These are phyloP conservation scores for Moesziomyces globuligerus DNA, from an alignment of 1,284 basidiomycete genomes.

Conservation along the genomic window DNA sequence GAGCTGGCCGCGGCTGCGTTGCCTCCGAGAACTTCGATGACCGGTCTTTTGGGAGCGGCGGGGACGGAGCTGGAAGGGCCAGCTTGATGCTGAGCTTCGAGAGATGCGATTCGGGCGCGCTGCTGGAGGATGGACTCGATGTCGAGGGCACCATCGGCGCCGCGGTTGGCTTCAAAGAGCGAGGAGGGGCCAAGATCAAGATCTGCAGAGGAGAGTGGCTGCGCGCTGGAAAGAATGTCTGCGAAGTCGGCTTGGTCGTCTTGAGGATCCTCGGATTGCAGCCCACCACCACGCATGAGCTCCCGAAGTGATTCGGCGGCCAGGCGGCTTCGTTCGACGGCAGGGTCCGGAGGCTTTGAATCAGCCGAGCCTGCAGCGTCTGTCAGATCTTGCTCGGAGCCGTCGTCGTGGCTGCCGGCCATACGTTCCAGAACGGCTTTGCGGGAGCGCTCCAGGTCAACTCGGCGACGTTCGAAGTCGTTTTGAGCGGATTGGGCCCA, in stretches of 20 bases:
- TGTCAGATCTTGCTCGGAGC: background rate
- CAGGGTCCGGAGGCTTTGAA: constrained; percentile 14
- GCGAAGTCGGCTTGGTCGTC: constrained; percentile 11
- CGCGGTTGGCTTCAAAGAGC: constrained; percentile 34
- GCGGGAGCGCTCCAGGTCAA: constrained; percentile 25
- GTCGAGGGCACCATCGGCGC: constrained; percentile 35
- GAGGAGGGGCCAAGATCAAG: constrained; percentile 30
- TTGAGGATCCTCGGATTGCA: constrained; percentile 16
- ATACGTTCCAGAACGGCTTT: constrained; percentile 15
- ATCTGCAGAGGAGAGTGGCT: constrained; percentile 11
- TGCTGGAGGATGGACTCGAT: constrained; percentile 42
- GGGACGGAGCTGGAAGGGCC: constrained; percentile 11
- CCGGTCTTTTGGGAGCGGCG: constrained; percentile 15
- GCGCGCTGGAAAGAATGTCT: constrained; percentile 30
- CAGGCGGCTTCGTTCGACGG: constrained; percentile 38
- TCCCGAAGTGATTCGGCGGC: constrained; percentile 40
- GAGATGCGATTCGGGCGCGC: constrained; percentile 24
- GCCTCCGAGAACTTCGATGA: constrained; percentile 24
- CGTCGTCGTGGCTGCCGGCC: background rate
- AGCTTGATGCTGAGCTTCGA: constrained; percentile 8
- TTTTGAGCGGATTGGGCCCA: constrained; percentile 41
- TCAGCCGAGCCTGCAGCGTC: background rate
- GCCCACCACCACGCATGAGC: constrained; percentile 36
- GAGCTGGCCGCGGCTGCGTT: background rate
- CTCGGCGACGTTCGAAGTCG: constrained; percentile 38